Conservation (phyloP, 495 filamentous ascomycete genomes). For the Oidiodendron maius region DNA sequence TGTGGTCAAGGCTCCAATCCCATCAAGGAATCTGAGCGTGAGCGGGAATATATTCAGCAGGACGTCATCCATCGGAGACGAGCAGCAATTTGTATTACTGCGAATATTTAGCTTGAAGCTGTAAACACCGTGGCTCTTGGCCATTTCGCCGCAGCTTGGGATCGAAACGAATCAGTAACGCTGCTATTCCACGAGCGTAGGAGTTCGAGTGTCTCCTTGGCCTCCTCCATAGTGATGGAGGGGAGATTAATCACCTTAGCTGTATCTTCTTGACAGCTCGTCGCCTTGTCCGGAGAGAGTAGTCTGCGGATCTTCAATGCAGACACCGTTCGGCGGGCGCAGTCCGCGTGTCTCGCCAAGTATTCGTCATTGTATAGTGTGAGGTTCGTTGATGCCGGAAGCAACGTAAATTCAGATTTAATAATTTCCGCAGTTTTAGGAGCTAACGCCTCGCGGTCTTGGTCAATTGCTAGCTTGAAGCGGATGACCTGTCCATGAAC, state of each 20-base stretch:
- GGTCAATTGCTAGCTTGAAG: constrained; percentile 60
- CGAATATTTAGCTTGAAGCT: constrained; percentile 3
- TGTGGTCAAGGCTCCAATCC: too few species aligned
- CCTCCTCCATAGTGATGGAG: constrained; percentile 53
- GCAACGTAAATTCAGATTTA: constrained; percentile 55
- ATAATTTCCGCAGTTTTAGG: constrained; percentile 60
- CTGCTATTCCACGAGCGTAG: constrained; percentile 54
- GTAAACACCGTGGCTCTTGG: constrained; percentile 60
- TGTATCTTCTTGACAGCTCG: constrained; percentile 55
- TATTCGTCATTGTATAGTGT: constrained; percentile 64
- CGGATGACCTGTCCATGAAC: constrained; percentile 70
- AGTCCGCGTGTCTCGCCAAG: constrained; percentile 54
- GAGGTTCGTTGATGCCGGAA: constrained; percentile 52
- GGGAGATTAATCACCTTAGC: constrained; percentile 48
- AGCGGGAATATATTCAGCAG: too few species aligned
- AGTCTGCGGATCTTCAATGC: constrained; percentile 54
- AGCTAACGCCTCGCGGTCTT: constrained; percentile 43
- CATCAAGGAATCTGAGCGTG: too few species aligned
- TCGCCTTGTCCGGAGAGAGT: constrained; percentile 50
- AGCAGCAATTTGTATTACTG: neutral
- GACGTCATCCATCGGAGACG: neutral
- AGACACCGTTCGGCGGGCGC: constrained; percentile 55
- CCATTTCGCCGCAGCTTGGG: constrained; percentile 65
- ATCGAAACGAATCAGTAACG: constrained; percentile 50
- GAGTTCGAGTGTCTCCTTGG: constrained; percentile 50